Conservation (phyloP, 768 basidiomycete genomes). For the Auriculariales sp. region DNA sequence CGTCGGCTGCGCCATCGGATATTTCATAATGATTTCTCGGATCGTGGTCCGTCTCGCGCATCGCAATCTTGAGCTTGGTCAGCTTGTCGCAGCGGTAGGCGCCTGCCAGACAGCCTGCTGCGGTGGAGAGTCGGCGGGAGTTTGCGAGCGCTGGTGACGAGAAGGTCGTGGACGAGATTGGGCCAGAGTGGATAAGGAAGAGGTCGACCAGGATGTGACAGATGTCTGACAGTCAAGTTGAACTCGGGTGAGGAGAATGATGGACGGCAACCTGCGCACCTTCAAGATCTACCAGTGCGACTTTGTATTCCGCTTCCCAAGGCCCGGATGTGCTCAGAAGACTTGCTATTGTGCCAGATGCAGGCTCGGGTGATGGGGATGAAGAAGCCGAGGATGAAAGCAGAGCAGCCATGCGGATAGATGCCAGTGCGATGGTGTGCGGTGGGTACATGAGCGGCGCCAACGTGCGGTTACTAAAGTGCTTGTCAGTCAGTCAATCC, state of each 20-base stretch:
- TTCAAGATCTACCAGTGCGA: constrained; percentile 64
- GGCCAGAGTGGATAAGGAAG: constrained; percentile 37
- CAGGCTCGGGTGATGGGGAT: constrained; percentile 23
- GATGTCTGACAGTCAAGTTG: constrained; percentile 36
- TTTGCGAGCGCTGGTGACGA: too few species aligned
- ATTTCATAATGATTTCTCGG: too few species aligned
- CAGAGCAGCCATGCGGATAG: constrained; percentile 70
- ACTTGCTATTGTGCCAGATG: constrained; percentile 29
- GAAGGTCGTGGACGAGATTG: constrained; percentile 57
- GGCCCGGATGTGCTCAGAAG: constrained; percentile 39
- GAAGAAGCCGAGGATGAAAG: constrained; percentile 58
- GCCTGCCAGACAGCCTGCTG: constrained; percentile 16
- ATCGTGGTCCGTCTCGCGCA: constrained; percentile 64
- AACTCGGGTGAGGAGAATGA: constrained; percentile 3
- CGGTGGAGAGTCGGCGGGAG: constrained; percentile 1
- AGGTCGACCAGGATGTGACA: constrained; percentile 69
- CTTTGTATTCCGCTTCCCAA: constrained; percentile 66
- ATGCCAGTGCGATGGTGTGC: constrained; percentile 74
- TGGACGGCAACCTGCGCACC: constrained; percentile 38
- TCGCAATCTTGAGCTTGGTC: constrained; percentile 77
- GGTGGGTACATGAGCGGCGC: constrained; percentile 83
- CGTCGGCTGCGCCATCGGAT: too few species aligned
- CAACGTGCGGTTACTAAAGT: constrained; percentile 63
- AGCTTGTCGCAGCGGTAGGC: constrained; percentile 43
- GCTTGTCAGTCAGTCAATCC: constrained; percentile 3